These are phyloP conservation scores for Clavispora santaluciae DNA, from an alignment of 805 yeast genomes.

Conservation along the genomic window DNA sequence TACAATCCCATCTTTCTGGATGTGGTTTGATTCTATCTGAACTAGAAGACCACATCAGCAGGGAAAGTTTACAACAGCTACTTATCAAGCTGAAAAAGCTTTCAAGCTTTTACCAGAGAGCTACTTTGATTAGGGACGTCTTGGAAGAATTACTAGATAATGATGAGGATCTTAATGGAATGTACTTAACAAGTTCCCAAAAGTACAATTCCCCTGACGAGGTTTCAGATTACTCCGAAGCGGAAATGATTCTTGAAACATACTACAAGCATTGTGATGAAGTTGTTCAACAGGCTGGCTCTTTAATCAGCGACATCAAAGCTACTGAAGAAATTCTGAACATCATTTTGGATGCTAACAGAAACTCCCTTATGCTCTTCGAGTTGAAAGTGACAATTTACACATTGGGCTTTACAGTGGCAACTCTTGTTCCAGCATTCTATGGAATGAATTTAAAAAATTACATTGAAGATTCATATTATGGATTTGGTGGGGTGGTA, in stretches of 20 bases:
- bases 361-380: conserved; percentile 84
- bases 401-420: conserved; percentile 80
- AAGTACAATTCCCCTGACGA: conserved; percentile 14
- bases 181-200: conserved; percentile 59
- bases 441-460: conserved; percentile 85
- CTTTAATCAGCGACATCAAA: conserved; percentile 74
- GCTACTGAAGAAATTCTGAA: conserved; percentile 92
- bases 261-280: conserved; percentile 92
- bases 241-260: conserved; percentile 83
- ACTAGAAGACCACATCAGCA: conserved; percentile 73
- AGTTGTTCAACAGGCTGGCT: conserved; percentile 85
- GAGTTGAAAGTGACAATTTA: conserved; percentile 80
- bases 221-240: conserved; percentile 53
- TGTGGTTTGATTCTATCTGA: conserved; percentile 65
- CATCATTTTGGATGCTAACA: conserved; percentile 83
- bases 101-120: conserved; percentile 69
- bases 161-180: conserved; percentile 76
- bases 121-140: conserved; percentile 70
- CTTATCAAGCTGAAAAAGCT: conserved; percentile 69
- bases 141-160: conserved; percentile 79
- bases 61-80: conserved; percentile 68
- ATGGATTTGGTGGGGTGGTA: conserved; percentile 61
- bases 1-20: conserved; percentile 49
- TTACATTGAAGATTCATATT: conserved; percentile 62
- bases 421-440: conserved; percentile 79